A percentile compares a stretch with the other conserved stretches of the same genome.
Evolutionary conservation across 495 filamentous ascomycete genomes (phyloP).

Genomic region (Copromyces sp.): DNA sequence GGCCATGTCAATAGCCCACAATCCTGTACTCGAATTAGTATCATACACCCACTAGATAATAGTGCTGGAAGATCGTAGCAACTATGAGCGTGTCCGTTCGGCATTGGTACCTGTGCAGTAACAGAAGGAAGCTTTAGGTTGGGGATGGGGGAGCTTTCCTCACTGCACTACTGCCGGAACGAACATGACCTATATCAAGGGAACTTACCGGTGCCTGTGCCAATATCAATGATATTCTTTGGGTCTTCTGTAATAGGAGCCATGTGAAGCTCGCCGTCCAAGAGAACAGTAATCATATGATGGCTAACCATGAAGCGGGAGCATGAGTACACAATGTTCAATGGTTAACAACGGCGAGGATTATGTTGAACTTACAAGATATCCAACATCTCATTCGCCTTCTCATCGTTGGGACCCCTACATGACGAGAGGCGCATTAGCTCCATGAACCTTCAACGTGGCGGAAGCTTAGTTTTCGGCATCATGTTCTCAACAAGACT

Average conservation of each 20-base stretch:
- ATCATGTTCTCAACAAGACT: background rate
- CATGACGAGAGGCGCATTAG: background rate
- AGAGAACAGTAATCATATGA: slow-evolving; percentile 22
- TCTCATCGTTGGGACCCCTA: slow-evolving; percentile 30
- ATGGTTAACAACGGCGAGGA: slow-evolving; percentile 12
- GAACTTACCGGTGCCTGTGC: background rate
- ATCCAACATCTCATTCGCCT: slow-evolving; percentile 26
- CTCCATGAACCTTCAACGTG: background rate
- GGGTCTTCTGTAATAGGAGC: slow-evolving; percentile 37
- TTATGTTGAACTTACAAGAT: slow-evolving; percentile 17
- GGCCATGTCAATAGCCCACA: slow-evolving; percentile 10
- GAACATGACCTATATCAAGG: no score
- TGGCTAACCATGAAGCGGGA: slow-evolving; percentile 12
- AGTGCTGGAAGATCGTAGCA: background rate
- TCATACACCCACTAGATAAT: background rate
- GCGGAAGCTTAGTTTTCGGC: background rate
- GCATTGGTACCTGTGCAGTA: no score
- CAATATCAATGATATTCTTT: background rate
- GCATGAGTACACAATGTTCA: slow-evolving; percentile 15
- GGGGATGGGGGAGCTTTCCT: no score
- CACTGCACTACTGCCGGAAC: no score
- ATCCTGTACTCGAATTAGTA: slow-evolving; percentile 8
- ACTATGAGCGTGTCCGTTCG: background rate
- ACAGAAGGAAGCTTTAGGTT: no score
- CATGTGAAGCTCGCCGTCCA: slow-evolving; percentile 43